Percentiles rank a stretch among this genome's conserved stretches.
phyloP scores from a whole-genome alignment of 2,329 filamentous ascomycete species.

The Monilinia aucupariae region DNA sequence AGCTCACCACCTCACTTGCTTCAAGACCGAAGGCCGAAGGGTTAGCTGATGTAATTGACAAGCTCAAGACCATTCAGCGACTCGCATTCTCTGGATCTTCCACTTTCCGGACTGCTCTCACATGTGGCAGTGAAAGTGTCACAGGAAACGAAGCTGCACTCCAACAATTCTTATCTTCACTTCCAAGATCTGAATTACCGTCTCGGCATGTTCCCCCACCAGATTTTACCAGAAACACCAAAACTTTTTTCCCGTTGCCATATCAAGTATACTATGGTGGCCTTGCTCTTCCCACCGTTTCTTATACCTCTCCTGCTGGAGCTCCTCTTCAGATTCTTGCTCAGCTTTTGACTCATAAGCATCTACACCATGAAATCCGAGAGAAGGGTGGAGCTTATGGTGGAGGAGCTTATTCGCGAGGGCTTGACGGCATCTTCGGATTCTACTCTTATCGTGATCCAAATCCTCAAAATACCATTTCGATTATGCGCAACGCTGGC shows the following conservation, averaged over 20 bases:
- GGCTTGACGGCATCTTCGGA: slow-evolving; percentile 79
- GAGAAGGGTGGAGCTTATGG: slow-evolving; percentile 97
- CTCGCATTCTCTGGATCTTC: slow-evolving; percentile 65
- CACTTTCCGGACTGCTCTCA: slow-evolving; percentile 73
- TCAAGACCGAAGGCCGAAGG: slow-evolving; percentile 63
- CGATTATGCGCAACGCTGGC: slow-evolving; percentile 77
- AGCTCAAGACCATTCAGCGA: slow-evolving; percentile 79
- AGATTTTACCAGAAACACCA: slow-evolving; percentile 47
- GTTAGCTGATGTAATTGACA: slow-evolving; percentile 68
- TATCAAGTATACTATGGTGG: slow-evolving; percentile 97
- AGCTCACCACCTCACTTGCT: slow-evolving; percentile 74
- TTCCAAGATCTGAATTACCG: slow-evolving; percentile 44
- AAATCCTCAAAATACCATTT: slow-evolving; percentile 82
- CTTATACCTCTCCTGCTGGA: slow-evolving; percentile 69
- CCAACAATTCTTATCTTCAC: slow-evolving; percentile 59
- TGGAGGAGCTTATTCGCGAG: slow-evolving; percentile 76
- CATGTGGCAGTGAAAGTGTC: slow-evolving; percentile 73
- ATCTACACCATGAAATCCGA: slow-evolving; percentile 93
- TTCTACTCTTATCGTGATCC: slow-evolving; percentile 97
- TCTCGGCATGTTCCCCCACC: slow-evolving; percentile 37
- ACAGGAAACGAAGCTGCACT: slow-evolving; percentile 65
- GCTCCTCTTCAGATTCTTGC: slow-evolving; percentile 83
- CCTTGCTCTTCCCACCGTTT: slow-evolving; percentile 73
- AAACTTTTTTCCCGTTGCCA: slow-evolving; percentile 87
- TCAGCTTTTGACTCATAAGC: slow-evolving; percentile 91